phyloP scores from a whole-genome alignment of 257 asterid species.

The Verbena officinalis region DNA sequence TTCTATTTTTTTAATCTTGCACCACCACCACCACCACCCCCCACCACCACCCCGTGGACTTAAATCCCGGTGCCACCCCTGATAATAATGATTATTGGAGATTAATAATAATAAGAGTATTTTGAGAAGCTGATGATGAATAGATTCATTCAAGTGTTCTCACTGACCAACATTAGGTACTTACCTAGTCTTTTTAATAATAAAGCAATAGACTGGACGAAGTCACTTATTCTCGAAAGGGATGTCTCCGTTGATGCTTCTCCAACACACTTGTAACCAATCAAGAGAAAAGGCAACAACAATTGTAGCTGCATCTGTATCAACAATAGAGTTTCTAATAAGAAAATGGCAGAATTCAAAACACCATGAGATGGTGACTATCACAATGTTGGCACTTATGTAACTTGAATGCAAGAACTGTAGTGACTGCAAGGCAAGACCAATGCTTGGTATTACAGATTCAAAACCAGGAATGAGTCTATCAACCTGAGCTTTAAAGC shows the following conservation, averaged over 20 bases:
- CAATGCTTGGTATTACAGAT: slow-evolving; percentile 14
- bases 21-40: no score
- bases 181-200: slow-evolving; percentile 58
- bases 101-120: not conserved
- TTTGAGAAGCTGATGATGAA: not conserved
- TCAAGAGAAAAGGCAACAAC: slow-evolving; percentile 63
- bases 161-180: slow-evolving; percentile 32
- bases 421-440: not conserved
- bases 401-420: slow-evolving; percentile 7
- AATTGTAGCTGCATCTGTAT: slow-evolving; percentile 79
- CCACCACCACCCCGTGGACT: no score
- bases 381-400: not conserved
- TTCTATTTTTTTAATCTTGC: no score
- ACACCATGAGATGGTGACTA: slow-evolving; percentile 18
- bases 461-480: slow-evolving; percentile 21
- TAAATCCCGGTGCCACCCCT: no score
- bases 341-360: slow-evolving; percentile 25
- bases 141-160: slow-evolving; percentile 8
- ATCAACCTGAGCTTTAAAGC: slow-evolving; percentile 66
- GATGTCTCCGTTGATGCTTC: slow-evolving; percentile 66
- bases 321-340: slow-evolving; percentile 21
- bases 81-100: no score
- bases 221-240: slow-evolving; percentile 61
- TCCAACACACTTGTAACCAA: slow-evolving; percentile 85
- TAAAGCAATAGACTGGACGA: slow-evolving; percentile 62